phyloP scores from a whole-genome alignment of 179 eudicot species.

The Gypsophila paniculata region DNA sequence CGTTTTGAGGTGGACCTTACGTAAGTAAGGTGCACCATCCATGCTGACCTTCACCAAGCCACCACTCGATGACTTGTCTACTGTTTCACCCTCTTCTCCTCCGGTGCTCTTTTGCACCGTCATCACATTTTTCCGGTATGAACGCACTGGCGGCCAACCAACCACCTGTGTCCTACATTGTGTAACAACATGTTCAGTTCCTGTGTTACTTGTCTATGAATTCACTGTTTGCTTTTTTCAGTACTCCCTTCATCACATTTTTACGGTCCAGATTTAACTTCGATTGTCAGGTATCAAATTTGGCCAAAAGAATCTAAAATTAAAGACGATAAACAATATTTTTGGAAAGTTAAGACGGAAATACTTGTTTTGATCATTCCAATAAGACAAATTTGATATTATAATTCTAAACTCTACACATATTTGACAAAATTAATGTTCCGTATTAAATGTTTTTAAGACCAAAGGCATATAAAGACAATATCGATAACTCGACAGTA shows the following conservation, averaged over 20 bases:
- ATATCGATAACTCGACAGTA: background rate
- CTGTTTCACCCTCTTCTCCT: constrained; percentile 25
- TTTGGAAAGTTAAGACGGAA: too few relatives aligned
- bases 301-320: too few relatives aligned
- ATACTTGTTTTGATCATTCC: too few relatives aligned
- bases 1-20: constrained; percentile 59
- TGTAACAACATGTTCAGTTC: background rate
- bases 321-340: too few relatives aligned
- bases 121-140: constrained; percentile 64
- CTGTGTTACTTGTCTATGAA: background rate
- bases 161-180: constrained; percentile 66
- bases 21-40: constrained; percentile 67
- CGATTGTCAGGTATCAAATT: too few relatives aligned
- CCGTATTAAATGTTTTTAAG: too few relatives aligned
- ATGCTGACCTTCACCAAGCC: constrained; percentile 57
- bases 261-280: too few relatives aligned
- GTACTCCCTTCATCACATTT: background rate
- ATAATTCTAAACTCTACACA: too few relatives aligned
- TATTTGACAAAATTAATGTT: too few relatives aligned
- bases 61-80: constrained; percentile 14
- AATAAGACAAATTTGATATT: too few relatives aligned
- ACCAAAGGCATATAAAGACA: background rate
- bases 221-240: too few relatives aligned
- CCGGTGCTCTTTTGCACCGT: constrained; percentile 38
- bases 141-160: constrained; percentile 88